phyloP scores from a whole-genome alignment of 2,329 filamentous ascomycete species.

The Ramichloridium luteum region DNA sequence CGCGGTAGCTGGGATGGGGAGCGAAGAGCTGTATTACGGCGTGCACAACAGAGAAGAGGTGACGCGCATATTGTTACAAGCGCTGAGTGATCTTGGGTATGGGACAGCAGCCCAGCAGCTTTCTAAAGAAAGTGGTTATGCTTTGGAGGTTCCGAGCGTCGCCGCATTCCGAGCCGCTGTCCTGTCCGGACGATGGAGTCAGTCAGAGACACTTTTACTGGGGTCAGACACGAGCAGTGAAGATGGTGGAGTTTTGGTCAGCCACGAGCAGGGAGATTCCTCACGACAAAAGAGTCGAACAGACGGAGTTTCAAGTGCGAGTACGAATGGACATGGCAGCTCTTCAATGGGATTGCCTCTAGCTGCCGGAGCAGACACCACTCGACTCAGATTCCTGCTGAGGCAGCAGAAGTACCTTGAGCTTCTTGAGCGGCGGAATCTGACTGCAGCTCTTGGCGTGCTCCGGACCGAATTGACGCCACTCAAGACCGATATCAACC shows the following conservation, averaged over 20 bases:
- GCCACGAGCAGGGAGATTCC: no score
- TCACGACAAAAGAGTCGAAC: no score
- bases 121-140: conserved; percentile 69
- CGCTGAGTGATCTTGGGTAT: conserved; percentile 80
- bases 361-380: conserved; percentile 59
- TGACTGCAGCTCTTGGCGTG: conserved; percentile 64
- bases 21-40: conserved; percentile 53
- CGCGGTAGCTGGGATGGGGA: conserved; percentile 16
- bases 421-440: conserved; percentile 64
- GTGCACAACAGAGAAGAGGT: conserved; percentile 83
- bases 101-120: conserved; percentile 61
- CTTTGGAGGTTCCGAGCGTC: conserved; percentile 75
- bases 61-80: conserved; percentile 83
- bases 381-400: conserved; percentile 75
- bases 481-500: conserved; percentile 62
- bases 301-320: conserved; percentile 28
- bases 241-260: conserved; percentile 32
- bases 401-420: conserved; percentile 93
- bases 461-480: conserved; percentile 80
- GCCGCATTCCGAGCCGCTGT: conserved; percentile 76
- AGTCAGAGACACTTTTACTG: conserved; percentile 72
- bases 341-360: conserved; percentile 51
- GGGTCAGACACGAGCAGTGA: conserved; percentile 33
- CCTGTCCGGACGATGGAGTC: conserved; percentile 64
- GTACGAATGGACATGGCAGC: conserved; percentile 20